These are phyloP conservation scores for Flaveria ramosissima DNA, from an alignment of 129 eudicot genomes.

Conservation along the genomic window DNA sequence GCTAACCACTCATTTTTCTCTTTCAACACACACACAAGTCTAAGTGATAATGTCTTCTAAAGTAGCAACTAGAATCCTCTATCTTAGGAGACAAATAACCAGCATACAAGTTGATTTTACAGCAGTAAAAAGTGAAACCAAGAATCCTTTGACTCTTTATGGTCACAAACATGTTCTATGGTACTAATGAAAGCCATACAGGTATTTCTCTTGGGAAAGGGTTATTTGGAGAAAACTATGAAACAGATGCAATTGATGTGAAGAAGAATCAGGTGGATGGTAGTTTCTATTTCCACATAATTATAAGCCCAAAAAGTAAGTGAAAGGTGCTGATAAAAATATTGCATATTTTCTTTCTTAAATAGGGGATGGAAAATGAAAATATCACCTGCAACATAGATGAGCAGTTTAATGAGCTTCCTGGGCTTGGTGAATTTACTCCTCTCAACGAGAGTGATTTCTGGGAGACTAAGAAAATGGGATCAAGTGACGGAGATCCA, in stretches of 20 bases:
- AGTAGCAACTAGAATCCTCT: constrained; percentile 13
- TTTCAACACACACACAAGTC: constrained; percentile 2
- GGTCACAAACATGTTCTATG: constrained; percentile 2
- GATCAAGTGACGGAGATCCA: constrained; percentile 31
- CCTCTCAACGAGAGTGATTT: constrained; percentile 46
- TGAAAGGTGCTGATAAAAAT: constrained; percentile 22
- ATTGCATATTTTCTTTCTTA: constrained; percentile 18
- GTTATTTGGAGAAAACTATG: constrained; percentile 40
- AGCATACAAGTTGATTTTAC: constrained; percentile 15
- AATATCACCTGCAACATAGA: constrained; percentile 51
- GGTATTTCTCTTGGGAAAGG: constrained; percentile 39
- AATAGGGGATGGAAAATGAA: constrained; percentile 54
- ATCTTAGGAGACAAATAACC: constrained; percentile 19
- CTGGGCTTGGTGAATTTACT: constrained; percentile 54
- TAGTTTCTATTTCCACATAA: constrained; percentile 45
- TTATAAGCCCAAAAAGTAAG: constrained; percentile 18
- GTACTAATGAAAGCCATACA: constrained; percentile 36
- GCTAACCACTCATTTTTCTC: background rate
- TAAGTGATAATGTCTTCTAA: background rate
- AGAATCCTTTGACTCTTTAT: constrained; percentile 13
- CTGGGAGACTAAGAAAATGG: constrained; percentile 41
- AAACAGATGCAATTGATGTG: constrained; percentile 40
- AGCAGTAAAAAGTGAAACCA: background rate
- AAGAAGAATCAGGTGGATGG: constrained; percentile 64
- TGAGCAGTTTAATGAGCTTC: constrained; percentile 41